Percentiles rank a stretch among this genome's conserved stretches.
Conservation (phyloP, 768 basidiomycete genomes). For the Mycena vulgaris region DNA sequence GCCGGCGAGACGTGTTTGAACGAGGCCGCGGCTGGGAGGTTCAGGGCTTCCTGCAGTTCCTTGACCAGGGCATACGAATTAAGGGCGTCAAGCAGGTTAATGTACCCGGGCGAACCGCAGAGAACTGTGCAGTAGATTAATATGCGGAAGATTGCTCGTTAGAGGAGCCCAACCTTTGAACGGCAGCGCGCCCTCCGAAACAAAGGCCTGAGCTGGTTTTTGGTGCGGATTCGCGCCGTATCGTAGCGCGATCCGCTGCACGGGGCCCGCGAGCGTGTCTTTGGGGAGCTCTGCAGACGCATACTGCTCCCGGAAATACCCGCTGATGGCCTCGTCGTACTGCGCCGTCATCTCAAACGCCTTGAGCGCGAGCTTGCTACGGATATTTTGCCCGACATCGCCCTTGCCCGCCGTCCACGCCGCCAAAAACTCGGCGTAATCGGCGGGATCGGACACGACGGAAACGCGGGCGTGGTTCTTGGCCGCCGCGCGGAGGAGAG, state of each 20-base stretch:
- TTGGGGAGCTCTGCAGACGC: constrained; percentile 81
- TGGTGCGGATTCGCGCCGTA: constrained; percentile 99
- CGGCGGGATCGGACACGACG: constrained; percentile 89
- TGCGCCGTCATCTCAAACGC: constrained; percentile 97
- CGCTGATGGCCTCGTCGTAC: constrained; percentile 96
- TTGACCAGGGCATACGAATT: constrained; percentile 97
- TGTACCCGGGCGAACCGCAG: constrained; percentile 96
- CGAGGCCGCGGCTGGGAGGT: constrained; percentile 95
- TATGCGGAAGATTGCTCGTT: neutral
- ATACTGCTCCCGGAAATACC: constrained; percentile 97
- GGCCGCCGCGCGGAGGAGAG: constrained; percentile 96
- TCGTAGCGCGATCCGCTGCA: constrained; percentile 89
- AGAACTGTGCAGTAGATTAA: constrained; percentile 68
- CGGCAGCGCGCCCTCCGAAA: constrained; percentile 89
- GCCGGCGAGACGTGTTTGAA: constrained; percentile 99
- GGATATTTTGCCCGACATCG: constrained; percentile 77
- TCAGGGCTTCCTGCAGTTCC: constrained; percentile 90
- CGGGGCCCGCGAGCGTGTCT: constrained; percentile 74
- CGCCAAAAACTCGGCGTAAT: constrained; percentile 87
- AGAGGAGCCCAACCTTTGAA: constrained; percentile 81
- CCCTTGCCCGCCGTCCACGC: constrained; percentile 85
- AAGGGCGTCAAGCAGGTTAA: constrained; percentile 97
- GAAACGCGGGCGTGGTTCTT: constrained; percentile 97
- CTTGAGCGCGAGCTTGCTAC: constrained; percentile 91
- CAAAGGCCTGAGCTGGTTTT: constrained; percentile 97